Base-by-base conservation (phyloP, 2,329 filamentous ascomycete genomes). In the Penicillium palitans region DNA sequence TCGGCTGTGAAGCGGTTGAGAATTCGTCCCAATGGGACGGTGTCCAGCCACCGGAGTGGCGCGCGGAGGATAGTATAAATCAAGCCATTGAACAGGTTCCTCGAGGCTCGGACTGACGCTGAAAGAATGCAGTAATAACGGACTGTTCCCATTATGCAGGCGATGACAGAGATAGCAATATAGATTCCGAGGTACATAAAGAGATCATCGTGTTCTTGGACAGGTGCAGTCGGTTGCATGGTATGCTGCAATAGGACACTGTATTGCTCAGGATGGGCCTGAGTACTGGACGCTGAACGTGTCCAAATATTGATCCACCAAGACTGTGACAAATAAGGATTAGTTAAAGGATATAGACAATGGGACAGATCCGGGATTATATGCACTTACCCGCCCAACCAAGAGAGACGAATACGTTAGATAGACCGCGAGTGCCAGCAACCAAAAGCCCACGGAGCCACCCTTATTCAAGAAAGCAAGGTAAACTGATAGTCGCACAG, bases 1-100 rank as follows among this genome's bases (percentile, higher is more conserved):
- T 93, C 90, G 3, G 87, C 81, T 0, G 89, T 91, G 71, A 93
- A 91, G 2, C 90, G 83, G 74, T 93, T 93, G 21, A 93, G 78
- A 39, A 93, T 84, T 46, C 90, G 84, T 2, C 90, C 90, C 1
- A 91, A 79, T 0, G 90, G 90, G 0, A 91, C 87, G 0, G 90
- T 93, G 69, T 93, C 90, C 39, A 93, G 81, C 88, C 89, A 92
- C 60, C 89, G 81, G n/a, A 93, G 79, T 1, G 89, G 90, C 6
- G 90, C 87, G 19, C 88, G 84, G 4, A 93, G 79, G 7, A 93
- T 82, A 1, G 85, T 81, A 64, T 84, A 87, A 39, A 87, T 85
- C 60, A 93, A 82, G 52, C 83, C 82, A 35, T 85, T 81, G 63
- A 92, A 93, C 4, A 93, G 79, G 48, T 78, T 78, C 44, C 85